Conservation (phyloP, 164 flowering plant genomes). For the Brasenia schreberi region DNA sequence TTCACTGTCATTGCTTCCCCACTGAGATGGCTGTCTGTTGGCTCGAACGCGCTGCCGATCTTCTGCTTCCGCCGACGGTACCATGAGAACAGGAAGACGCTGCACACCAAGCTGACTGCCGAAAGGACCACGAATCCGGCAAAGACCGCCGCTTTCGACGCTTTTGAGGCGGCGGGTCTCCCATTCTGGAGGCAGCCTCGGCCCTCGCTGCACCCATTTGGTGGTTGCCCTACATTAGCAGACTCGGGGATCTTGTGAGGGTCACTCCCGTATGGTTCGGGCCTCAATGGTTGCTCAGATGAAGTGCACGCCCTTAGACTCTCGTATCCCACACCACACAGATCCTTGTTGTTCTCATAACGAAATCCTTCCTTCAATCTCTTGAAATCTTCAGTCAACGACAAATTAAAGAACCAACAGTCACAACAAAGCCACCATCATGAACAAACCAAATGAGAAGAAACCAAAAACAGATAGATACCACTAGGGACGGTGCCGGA, state of each 20-base stretch:
- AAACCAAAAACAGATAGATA: slow-evolving; percentile 8
- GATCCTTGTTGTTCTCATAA: slow-evolving; percentile 47
- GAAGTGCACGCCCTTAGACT: slow-evolving; percentile 32
- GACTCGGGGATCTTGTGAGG: slow-evolving; percentile 45
- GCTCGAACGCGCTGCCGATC: slow-evolving; percentile 53
- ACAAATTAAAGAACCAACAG: no score
- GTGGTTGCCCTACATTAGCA: slow-evolving; percentile 32
- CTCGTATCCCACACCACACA: slow-evolving; percentile 64
- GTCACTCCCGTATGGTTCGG: slow-evolving; percentile 13
- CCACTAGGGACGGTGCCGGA: slow-evolving; percentile 87
- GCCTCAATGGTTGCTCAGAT: slow-evolving; percentile 34
- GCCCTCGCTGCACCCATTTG: not conserved
- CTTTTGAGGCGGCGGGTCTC: slow-evolving; percentile 13
- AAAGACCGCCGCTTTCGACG: slow-evolving; percentile 22
- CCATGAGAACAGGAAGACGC: slow-evolving; percentile 39
- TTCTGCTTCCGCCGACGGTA: slow-evolving; percentile 74
- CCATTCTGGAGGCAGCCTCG: slow-evolving; percentile 5
- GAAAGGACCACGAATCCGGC: slow-evolving; percentile 31
- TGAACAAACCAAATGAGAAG: not conserved
- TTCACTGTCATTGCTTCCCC: slow-evolving; percentile 26
- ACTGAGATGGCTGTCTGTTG: slow-evolving; percentile 48
- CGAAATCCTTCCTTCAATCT: slow-evolving; percentile 54
- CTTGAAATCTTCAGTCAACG: slow-evolving; percentile 40
- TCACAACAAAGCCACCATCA: not conserved
- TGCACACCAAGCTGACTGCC: slow-evolving; percentile 15